Evolutionary conservation across 495 filamentous ascomycete species (phyloP).

Genomic region (Ramalina intermedia): DNA sequence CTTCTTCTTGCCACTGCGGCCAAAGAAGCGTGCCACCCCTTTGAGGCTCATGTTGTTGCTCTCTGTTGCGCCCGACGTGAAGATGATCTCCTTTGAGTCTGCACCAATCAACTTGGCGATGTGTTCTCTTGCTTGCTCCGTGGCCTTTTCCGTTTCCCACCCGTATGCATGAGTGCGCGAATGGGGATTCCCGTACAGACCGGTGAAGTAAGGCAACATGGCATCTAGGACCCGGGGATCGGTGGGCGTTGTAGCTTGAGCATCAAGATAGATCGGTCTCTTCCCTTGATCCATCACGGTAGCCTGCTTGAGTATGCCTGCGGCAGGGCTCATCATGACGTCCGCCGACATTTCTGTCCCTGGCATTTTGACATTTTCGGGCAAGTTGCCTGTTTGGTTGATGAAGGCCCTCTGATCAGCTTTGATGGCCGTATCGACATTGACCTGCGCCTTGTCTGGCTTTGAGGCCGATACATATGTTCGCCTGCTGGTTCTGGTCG

Average conservation of each 20-base stretch:
- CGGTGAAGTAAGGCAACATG: slow-evolving; percentile 90
- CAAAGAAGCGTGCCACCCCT: slow-evolving; percentile 91
- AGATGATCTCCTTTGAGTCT: slow-evolving; percentile 95
- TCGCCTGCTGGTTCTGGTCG: slow-evolving; percentile 26
- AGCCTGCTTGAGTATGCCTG: slow-evolving; percentile 82
- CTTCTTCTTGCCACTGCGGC: slow-evolving; percentile 85
- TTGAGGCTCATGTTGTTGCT: slow-evolving; percentile 99
- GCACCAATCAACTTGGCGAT: slow-evolving; percentile 82
- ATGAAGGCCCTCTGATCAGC: slow-evolving; percentile 71
- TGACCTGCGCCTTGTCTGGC: slow-evolving; percentile 65
- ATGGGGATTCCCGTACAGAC: slow-evolving; percentile 92
- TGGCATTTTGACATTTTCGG: slow-evolving; percentile 38
- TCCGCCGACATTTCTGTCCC: slow-evolving; percentile 46
- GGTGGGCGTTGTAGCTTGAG: slow-evolving; percentile 95
- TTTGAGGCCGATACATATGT: slow-evolving; percentile 78
- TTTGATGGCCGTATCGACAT: slow-evolving; percentile 65
- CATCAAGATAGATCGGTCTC: slow-evolving; percentile 92
- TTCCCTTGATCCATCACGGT: slow-evolving; percentile 88
- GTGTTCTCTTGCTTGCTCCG: slow-evolving; percentile 71
- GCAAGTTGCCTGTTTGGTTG: slow-evolving; percentile 49
- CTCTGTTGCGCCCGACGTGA: slow-evolving; percentile 94
- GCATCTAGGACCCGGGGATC: slow-evolving; percentile 91
- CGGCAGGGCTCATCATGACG: slow-evolving; percentile 63
- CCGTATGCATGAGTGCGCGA: slow-evolving; percentile 96
- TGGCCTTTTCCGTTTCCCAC: slow-evolving; percentile 92